Evolutionary conservation across 805 yeast species (phyloP).

Genomic region (Saccharomycopsis malanga): DNA sequence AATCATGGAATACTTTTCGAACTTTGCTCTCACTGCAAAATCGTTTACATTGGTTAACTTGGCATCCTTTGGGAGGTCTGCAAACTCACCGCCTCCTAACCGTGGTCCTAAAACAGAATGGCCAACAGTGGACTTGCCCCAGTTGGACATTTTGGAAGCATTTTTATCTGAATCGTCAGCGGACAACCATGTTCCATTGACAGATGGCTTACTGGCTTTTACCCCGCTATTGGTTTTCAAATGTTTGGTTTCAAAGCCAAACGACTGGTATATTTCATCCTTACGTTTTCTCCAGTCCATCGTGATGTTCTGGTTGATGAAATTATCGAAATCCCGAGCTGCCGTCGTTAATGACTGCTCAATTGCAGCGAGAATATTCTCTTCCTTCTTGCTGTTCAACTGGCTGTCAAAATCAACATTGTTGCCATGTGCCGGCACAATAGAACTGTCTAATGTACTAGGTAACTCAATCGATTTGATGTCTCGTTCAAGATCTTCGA

Average conservation of each 20-base stretch:
- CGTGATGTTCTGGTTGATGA: constrained; percentile 62
- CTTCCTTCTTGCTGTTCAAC: constrained; percentile 66
- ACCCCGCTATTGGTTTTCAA: not conserved
- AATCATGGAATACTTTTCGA: constrained; percentile 68
- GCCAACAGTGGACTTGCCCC: constrained; percentile 31
- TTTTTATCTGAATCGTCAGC: not conserved
- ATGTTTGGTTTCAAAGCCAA: constrained; percentile 37
- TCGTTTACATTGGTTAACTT: constrained; percentile 34
- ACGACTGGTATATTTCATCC: constrained; percentile 62
- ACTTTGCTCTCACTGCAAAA: constrained; percentile 41
- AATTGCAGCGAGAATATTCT: constrained; percentile 72
- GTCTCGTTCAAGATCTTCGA: constrained; percentile 69
- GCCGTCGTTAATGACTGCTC: constrained; percentile 71
- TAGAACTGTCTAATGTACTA: constrained; percentile 12
- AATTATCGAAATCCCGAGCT: constrained; percentile 74
- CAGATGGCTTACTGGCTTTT: constrained; percentile 3
- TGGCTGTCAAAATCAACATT: constrained; percentile 50
- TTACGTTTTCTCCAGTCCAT: constrained; percentile 82
- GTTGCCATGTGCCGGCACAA: constrained; percentile 21
- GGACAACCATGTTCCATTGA: too few relatives aligned
- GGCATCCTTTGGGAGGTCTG: constrained; percentile 26
- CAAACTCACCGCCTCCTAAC: constrained; percentile 24
- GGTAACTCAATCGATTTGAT: constrained; percentile 33
- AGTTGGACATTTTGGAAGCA: constrained; percentile 12
- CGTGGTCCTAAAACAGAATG: constrained; percentile 30